Percentiles rank a stretch among this genome's conserved stretches.
phyloP scores from a whole-genome alignment of 495 filamentous ascomycete genomes.

The Rhypophila decipiens region DNA sequence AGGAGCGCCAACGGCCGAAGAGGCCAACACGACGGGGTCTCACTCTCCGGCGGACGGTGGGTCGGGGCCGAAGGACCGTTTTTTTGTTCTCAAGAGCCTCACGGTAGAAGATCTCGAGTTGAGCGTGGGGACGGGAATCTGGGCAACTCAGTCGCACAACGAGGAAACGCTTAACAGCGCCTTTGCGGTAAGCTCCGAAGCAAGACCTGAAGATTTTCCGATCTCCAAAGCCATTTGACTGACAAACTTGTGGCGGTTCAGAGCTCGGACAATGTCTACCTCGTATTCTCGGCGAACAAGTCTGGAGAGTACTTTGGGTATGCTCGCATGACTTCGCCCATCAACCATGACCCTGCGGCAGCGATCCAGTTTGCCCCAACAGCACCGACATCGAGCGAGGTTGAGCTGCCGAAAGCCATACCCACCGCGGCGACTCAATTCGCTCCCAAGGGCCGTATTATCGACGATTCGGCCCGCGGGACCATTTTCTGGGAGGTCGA shows the following conservation, averaged over 20 bases:
- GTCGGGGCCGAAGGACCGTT: constrained; percentile 54
- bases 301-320: constrained; percentile 98
- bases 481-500: constrained; percentile 98
- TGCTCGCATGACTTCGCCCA: constrained; percentile 83
- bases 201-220: too few species aligned
- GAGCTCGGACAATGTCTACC: constrained; percentile 81
- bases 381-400: constrained; percentile 50
- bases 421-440: constrained; percentile 72
- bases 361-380: constrained; percentile 59
- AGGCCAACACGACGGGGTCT: constrained; percentile 13
- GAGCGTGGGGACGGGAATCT: constrained; percentile 80
- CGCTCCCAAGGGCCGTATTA: constrained; percentile 80
- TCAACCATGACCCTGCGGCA: constrained; percentile 66
- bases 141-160: constrained; percentile 95
- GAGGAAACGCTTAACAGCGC: constrained; percentile 78
- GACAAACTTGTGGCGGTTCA: constrained; percentile 22
- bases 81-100: constrained; percentile 90
- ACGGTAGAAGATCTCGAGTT: constrained; percentile 90
- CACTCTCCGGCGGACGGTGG: constrained; percentile 12
- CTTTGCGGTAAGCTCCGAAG: constrained; percentile 67
- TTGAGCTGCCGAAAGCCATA: constrained; percentile 65
- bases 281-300: constrained; percentile 97
- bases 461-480: constrained; percentile 85
- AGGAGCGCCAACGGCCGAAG: constrained; percentile 6
- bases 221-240: not conserved